These are phyloP conservation scores for Myxozyma nipponensis DNA, from an alignment of 805 yeast genomes.

Conservation along the genomic window DNA sequence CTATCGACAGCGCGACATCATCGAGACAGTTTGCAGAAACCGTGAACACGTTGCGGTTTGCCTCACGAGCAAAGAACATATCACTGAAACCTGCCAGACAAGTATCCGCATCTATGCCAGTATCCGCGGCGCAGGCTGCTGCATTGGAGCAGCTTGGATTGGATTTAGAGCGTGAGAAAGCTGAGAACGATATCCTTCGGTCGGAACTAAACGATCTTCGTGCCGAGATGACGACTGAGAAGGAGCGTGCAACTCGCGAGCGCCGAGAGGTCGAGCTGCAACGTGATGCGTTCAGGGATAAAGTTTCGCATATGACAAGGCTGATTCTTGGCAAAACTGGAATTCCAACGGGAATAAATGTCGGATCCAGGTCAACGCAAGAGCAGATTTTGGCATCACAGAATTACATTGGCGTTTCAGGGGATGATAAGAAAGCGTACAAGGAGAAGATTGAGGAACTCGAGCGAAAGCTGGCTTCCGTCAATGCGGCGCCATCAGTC, in stretches of 20 bases:
- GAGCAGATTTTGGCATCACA: neutral
- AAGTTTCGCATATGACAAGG: conserved; percentile 24
- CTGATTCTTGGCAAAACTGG: conserved; percentile 12
- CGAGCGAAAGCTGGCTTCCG: conserved; percentile 1
- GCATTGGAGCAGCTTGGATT: conserved; percentile 51
- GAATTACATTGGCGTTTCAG: neutral
- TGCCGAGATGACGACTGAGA: conserved; percentile 9
- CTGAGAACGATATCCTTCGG: conserved; percentile 45
- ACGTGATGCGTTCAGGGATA: conserved; percentile 25
- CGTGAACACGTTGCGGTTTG: conserved; percentile 81
- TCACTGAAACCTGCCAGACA: conserved; percentile 58
- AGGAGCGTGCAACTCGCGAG: conserved; percentile 13
- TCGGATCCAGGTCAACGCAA: neutral
- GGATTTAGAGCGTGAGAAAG: conserved; percentile 59
- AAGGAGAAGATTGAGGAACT: conserved; percentile 2
- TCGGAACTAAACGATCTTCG: conserved; percentile 34
- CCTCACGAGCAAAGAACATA: conserved; percentile 87
- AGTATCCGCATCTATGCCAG: conserved; percentile 39
- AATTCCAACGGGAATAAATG: neutral
- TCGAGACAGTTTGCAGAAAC: conserved; percentile 69
- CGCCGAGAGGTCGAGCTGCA: conserved; percentile 24
- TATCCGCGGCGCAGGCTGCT: conserved; percentile 36
- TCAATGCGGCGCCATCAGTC: neutral
- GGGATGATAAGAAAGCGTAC: neutral
- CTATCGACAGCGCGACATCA: conserved; percentile 56